Conservation (phyloP, 108 stramenopile genomes). For the Skeletonema marinoi region DNA sequence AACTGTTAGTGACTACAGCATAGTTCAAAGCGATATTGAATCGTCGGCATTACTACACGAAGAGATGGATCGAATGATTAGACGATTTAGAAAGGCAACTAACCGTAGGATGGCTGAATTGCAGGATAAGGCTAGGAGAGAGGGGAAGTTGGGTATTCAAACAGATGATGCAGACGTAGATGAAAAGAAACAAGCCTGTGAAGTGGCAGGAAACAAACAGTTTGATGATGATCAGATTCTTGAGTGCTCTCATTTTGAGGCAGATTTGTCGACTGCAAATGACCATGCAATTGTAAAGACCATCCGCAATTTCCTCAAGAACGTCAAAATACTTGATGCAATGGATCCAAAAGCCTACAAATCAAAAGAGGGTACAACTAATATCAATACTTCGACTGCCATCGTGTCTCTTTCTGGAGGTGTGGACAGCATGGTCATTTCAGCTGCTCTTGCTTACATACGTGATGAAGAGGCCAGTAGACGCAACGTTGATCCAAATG, state of each 20-base stretch:
- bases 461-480: slow-evolving; percentile 33
- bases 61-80: slow-evolving; percentile 75
- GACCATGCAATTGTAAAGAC: slow-evolving; percentile 69
- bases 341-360: slow-evolving; percentile 10
- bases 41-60: slow-evolving; percentile 45
- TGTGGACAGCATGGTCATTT: slow-evolving; percentile 99
- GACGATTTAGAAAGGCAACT: slow-evolving; percentile 85
- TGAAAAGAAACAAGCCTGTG: slow-evolving; percentile 11
- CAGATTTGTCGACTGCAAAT: slow-evolving; percentile 62
- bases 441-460: slow-evolving; percentile 74
- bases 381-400: slow-evolving; percentile 14
- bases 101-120: slow-evolving; percentile 77
- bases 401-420: slow-evolving; percentile 95
- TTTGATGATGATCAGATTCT: slow-evolving; percentile 76
- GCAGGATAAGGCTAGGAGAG: slow-evolving; percentile 78
- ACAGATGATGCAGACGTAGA: slow-evolving; percentile 16
- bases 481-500: slow-evolving; percentile 43
- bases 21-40: slow-evolving; percentile 63
- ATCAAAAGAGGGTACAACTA: background rate
- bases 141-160: slow-evolving; percentile 43
- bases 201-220: background rate
- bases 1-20: slow-evolving; percentile 58
- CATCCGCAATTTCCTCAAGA: slow-evolving; percentile 59
- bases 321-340: slow-evolving; percentile 21
- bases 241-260: slow-evolving; percentile 73